Evolutionary conservation across 352 stramenopile species (phyloP).

Genomic region (Pythium periplocum): DNA sequence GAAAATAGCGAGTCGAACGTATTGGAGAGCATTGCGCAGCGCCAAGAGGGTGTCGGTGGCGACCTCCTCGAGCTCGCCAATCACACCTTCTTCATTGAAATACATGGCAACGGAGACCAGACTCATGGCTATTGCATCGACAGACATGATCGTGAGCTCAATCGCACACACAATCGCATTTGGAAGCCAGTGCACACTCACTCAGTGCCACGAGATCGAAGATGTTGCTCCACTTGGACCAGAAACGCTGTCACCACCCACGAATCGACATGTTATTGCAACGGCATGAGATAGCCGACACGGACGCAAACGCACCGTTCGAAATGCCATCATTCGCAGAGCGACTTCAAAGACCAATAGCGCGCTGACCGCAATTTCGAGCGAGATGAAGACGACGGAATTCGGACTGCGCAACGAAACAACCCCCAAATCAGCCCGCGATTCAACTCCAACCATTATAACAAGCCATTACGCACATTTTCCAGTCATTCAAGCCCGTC

Average conservation of each 20-base stretch:
- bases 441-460: too few relatives aligned
- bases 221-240: constrained; percentile 82
- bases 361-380: constrained; percentile 71
- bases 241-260: constrained; percentile 43
- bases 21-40: constrained; percentile 76
- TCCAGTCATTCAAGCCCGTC: constrained; percentile 72
- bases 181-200: constrained; percentile 8
- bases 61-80: constrained; percentile 82
- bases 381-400: constrained; percentile 72
- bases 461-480: constrained; percentile 34
- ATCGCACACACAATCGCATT: background rate
- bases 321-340: constrained; percentile 78
- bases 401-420: constrained; percentile 29
- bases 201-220: constrained; percentile 76
- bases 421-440: too few relatives aligned
- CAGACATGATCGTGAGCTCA: background rate
- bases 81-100: constrained; percentile 77
- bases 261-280: too few relatives aligned
- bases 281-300: too few relatives aligned
- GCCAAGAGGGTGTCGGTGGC: constrained; percentile 68
- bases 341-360: constrained; percentile 77
- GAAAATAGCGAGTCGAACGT: constrained; percentile 77
- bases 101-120: constrained; percentile 76
- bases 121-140: constrained; percentile 49
- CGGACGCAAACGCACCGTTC: constrained; percentile 30